Conservation (phyloP, 192 early-diverging fungal species). For the Gaertneriomyces semiglobifer region DNA sequence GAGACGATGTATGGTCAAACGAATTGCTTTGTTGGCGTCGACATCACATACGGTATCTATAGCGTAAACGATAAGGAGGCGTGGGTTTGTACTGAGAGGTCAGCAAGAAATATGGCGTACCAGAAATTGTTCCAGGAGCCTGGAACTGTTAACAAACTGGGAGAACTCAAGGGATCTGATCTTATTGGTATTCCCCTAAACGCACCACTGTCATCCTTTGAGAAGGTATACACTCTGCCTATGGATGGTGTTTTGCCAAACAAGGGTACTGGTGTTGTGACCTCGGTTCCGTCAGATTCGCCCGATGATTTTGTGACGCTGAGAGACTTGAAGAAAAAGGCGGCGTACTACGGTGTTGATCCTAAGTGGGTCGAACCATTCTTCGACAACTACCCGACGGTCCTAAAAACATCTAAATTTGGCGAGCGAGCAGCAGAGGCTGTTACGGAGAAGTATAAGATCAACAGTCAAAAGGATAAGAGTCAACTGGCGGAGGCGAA, state of each 20-base stretch:
- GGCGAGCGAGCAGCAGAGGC: conserved; percentile 82
- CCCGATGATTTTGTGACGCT: conserved; percentile 94
- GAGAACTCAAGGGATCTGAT: conserved; percentile 69
- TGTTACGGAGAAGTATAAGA: conserved; percentile 88
- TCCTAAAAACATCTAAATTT: conserved; percentile 81
- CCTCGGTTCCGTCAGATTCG: conserved; percentile 97
- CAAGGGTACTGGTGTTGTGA: conserved; percentile 95
- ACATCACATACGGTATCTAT: conserved; percentile 88
- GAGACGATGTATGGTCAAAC: conserved; percentile 99
- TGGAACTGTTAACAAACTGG: conserved; percentile 68
- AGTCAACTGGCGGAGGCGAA: conserved; percentile 88
- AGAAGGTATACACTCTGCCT: conserved; percentile 86
- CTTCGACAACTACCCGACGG: conserved; percentile 57
- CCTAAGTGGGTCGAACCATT: conserved; percentile 82
- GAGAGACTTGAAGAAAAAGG: conserved; percentile 91
- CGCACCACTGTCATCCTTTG: conserved; percentile 77
- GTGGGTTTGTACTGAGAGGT: conserved; percentile 85
- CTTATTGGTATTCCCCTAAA: conserved; percentile 86
- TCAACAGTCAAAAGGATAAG: conserved; percentile 95
- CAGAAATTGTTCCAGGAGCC: conserved; percentile 74
- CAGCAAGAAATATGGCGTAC: conserved; percentile 97
- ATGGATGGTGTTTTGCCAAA: conserved; percentile 90
- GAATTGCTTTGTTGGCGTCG: conserved; percentile 94
- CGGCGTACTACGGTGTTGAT: conserved; percentile 85
- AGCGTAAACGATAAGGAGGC: conserved; percentile 73